Percentiles rank a stretch among this genome's conserved stretches.
Evolutionary conservation across 768 basidiomycete genomes (phyloP).

Genomic region (Tubosaeta brunneosetosa): DNA sequence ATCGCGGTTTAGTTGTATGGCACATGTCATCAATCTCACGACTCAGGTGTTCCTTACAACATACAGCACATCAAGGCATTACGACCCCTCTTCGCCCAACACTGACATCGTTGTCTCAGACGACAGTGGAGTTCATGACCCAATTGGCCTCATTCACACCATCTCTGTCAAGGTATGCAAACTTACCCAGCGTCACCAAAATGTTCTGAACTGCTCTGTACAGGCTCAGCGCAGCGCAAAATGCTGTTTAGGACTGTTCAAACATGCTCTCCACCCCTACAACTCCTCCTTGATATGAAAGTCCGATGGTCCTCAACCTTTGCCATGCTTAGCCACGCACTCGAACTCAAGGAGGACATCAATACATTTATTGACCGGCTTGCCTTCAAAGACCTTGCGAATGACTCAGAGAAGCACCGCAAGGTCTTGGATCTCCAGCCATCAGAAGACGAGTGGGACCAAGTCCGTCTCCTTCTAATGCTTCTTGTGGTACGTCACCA

Average conservation of each 20-base stretch:
- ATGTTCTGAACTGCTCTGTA: background rate
- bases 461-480: background rate
- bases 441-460: background rate
- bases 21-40: background rate
- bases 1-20: conserved; percentile 1
- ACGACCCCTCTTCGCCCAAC: background rate
- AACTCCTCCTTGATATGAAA: conserved; percentile 6
- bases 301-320: conserved; percentile 6
- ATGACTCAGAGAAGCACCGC: background rate
- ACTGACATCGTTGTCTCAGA: background rate
- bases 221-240: conserved; percentile 1
- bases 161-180: conserved; percentile 5
- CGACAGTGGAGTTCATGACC: background rate
- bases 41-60: background rate
- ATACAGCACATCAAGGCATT: conserved; percentile 1
- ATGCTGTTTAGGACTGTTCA: conserved; percentile 6
- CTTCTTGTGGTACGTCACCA: background rate
- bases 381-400: background rate
- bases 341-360: conserved; percentile 1
- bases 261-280: background rate
- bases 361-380: background rate
- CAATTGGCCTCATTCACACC: conserved; percentile 1
- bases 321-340: background rate
- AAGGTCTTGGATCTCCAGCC: background rate
- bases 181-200: background rate